phyloP scores from a whole-genome alignment of 805 yeast genomes.

The Saccharomycopsis sp. region DNA sequence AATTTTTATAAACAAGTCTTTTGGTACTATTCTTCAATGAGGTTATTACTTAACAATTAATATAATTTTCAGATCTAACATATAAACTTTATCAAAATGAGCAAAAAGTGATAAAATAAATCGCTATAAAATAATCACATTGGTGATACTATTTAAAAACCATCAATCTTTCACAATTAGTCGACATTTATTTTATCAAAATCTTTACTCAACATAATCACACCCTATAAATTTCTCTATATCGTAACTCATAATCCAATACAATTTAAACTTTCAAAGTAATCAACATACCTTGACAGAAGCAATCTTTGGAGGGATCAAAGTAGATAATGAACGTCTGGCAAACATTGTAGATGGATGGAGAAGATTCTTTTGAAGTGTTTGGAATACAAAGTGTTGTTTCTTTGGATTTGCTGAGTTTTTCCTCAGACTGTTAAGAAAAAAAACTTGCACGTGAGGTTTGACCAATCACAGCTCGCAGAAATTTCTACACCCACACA shows the following conservation, averaged over 20 bases:
- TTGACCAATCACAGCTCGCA: too few relatives aligned
- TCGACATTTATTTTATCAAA: background rate
- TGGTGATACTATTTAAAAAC: background rate
- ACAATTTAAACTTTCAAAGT: background rate
- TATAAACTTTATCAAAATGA: background rate
- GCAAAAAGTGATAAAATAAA: background rate
- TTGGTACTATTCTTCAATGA: background rate
- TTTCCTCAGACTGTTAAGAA: too few relatives aligned
- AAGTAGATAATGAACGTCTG: slow-evolving; percentile 89
- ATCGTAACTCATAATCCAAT: background rate
- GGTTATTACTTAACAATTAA: too few relatives aligned
- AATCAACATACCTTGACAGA: slow-evolving; percentile 68
- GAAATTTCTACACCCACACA: too few relatives aligned
- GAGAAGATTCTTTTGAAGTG: too few relatives aligned
- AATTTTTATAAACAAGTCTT: too few relatives aligned
- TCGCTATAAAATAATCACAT: background rate
- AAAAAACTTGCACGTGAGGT: too few relatives aligned
- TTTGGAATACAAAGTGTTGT: too few relatives aligned
- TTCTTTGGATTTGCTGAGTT: too few relatives aligned
- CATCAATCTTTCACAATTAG: background rate
- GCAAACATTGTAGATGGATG: too few relatives aligned
- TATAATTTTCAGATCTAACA: background rate
- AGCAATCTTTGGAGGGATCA: slow-evolving; percentile 98
- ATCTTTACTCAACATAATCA: too few relatives aligned
- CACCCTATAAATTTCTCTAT: too few relatives aligned